phyloP scores from a whole-genome alignment of 108 stramenopile species.

The Cylindrotheca fusiformis region DNA sequence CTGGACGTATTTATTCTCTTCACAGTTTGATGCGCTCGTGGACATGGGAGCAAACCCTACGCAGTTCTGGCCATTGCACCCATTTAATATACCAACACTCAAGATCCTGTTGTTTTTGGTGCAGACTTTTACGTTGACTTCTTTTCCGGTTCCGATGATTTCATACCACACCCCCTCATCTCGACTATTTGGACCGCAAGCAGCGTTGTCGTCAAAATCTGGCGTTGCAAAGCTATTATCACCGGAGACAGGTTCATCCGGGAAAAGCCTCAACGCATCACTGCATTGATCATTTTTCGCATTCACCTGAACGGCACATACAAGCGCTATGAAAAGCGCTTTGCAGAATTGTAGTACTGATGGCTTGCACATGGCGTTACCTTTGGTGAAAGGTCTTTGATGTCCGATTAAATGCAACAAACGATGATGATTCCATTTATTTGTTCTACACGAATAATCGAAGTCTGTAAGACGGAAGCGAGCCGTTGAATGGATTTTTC shows the following conservation, averaged over 20 bases:
- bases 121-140: conserved; percentile 34
- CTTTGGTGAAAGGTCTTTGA: neutral
- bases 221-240: conserved; percentile 21
- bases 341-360: neutral
- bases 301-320: too few species aligned
- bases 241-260: conserved; percentile 15
- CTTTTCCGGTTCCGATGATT: conserved; percentile 23
- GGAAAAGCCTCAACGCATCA: conserved; percentile 7
- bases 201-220: conserved; percentile 26
- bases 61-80: conserved; percentile 29
- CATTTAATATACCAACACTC: conserved; percentile 20
- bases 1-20: conserved; percentile 2
- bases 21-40: conserved; percentile 11
- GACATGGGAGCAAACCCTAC: conserved; percentile 15
- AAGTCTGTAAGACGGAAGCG: too few species aligned
- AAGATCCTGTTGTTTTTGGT: conserved; percentile 29
- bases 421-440: too few species aligned
- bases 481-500: too few species aligned
- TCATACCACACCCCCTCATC: conserved; percentile 32
- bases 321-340: too few species aligned
- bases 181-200: conserved; percentile 29
- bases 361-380: neutral
- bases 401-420: too few species aligned
- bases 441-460: too few species aligned
- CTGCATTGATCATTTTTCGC: conserved; percentile 27